Evolutionary conservation across 371 early-diverging fungal species (phyloP), one percentile per base, ranked within the genome.

Genomic region (Lichtheimia ramosa): DNA sequence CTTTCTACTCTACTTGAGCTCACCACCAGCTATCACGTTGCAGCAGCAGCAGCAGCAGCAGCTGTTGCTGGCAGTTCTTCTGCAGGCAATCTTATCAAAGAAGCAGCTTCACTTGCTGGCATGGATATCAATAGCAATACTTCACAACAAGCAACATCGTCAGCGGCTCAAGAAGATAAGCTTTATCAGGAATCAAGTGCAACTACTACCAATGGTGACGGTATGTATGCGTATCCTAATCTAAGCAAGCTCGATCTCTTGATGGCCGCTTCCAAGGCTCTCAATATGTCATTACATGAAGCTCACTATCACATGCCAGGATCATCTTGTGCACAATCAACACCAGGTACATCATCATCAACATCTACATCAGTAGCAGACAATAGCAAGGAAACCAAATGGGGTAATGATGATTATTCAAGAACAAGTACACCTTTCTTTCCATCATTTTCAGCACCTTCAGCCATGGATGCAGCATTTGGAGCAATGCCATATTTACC

Each of bases 51-150:
- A 40, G 23, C 23, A 48, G 39, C 40, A 13, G 50, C 49, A 13
- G 40, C 25, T 40, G 51, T 51, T 3, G 21, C 39, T 20, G 20
- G 13, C 46, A 18, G 18, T 18, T 46, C 46, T n/a, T 21, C 46
- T 18, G 18, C 46, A n/a, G 46, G 21, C 23, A 42, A 61, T 15
- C 43, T 63, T 8, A 63, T 63, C 46, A 41, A 63, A 27, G 63
- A 63, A 46, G 63, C 63, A 7, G 63, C 63, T 0, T 51, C 63
- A 5, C 49, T 63, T 14, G 63, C 63, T 3, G 58, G 58, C 2
- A 53, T 63, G 63, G 18, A 16, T 8, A 6, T 55, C 3, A 28
- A 21, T n/a, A 51, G 23, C 16, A 43, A 15, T 7, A 14, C 51
- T 50, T 5, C 14, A 34, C 41, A 20, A 12, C 8, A 16, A 48